phyloP scores from a whole-genome alignment of 2,329 filamentous ascomycete species.

The Exophiala xenobiotica region DNA sequence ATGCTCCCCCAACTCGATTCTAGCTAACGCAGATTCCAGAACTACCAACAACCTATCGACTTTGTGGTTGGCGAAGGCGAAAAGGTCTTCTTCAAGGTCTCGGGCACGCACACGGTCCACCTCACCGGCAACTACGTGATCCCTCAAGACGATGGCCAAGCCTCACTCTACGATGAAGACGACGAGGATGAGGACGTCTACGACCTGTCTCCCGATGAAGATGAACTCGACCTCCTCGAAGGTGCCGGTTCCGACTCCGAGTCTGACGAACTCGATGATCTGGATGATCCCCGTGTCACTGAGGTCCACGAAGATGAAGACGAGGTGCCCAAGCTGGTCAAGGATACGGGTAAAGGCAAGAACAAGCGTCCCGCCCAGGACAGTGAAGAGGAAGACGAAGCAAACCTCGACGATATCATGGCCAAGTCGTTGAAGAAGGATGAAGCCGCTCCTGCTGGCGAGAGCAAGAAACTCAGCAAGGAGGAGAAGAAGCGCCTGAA shows the following conservation, averaged over 20 bases:
- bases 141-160: slow-evolving; percentile 55
- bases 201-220: slow-evolving; percentile 75
- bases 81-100: slow-evolving; percentile 87
- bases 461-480: slow-evolving; percentile 73
- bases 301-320: slow-evolving; percentile 82
- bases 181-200: slow-evolving; percentile 68
- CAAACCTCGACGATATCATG: slow-evolving; percentile 76
- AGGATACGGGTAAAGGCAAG: slow-evolving; percentile 62
- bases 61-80: slow-evolving; percentile 88
- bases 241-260: slow-evolving; percentile 64
- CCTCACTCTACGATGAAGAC: slow-evolving; percentile 44
- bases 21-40: slow-evolving; percentile 50
- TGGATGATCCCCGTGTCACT: slow-evolving; percentile 76
- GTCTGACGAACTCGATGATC: slow-evolving; percentile 73
- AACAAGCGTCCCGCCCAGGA: slow-evolving; percentile 89
- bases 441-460: slow-evolving; percentile 44
- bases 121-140: slow-evolving; percentile 96
- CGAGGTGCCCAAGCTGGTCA: slow-evolving; percentile 55
- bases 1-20: not conserved
- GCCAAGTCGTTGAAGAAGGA: slow-evolving; percentile 63
- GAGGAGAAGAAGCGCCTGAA: slow-evolving; percentile 98
- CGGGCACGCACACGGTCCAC: slow-evolving; percentile 84
- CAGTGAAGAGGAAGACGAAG: slow-evolving; percentile 55
- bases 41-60: slow-evolving; percentile 93
- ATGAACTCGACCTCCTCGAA: slow-evolving; percentile 63